A percentile compares a stretch with the other conserved stretches of the same genome.
Evolutionary conservation across 805 yeast species (phyloP).

Genomic region (Osmozyma mogii): DNA sequence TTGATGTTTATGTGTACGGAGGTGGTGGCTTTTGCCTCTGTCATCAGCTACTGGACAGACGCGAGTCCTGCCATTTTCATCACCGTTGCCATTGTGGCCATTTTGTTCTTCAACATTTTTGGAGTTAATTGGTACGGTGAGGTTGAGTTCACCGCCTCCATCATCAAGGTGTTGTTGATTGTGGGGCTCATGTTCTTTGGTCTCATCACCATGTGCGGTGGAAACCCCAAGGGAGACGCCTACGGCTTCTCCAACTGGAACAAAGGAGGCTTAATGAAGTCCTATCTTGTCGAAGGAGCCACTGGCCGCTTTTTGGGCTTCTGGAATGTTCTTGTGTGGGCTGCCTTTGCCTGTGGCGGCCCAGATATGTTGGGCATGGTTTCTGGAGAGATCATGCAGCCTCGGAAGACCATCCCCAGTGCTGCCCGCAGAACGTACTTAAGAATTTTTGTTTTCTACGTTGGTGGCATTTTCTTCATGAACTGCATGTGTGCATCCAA

Average conservation of each 20-base stretch:
- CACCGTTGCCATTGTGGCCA: conserved; percentile 20
- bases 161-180: conserved; percentile 16
- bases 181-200: conserved; percentile 7
- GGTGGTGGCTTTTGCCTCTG: conserved; percentile 24
- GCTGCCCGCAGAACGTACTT: conserved; percentile 29
- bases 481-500: conserved; percentile 26
- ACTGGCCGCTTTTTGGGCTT: conserved; percentile 60
- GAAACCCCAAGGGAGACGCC: conserved; percentile 14
- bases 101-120: conserved; percentile 21
- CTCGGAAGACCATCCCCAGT: conserved; percentile 25
- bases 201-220: conserved; percentile 2
- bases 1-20: conserved; percentile 28
- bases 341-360: conserved; percentile 58
- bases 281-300: conserved; percentile 28
- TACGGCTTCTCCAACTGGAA: conserved; percentile 35
- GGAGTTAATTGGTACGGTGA: conserved; percentile 17
- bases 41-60: conserved; percentile 24
- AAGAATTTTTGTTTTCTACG: conserved; percentile 27
- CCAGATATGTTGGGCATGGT: conserved; percentile 30
- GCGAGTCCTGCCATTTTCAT: conserved; percentile 26
- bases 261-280: conserved; percentile 15
- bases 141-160: conserved; percentile 31
- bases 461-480: conserved; percentile 33
- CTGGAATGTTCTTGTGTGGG: conserved; percentile 55
- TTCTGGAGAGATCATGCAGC: conserved; percentile 38